Evolutionary conservation across 208 protist species (phyloP).

Genomic region (Herpetomonas muscarum): DNA sequence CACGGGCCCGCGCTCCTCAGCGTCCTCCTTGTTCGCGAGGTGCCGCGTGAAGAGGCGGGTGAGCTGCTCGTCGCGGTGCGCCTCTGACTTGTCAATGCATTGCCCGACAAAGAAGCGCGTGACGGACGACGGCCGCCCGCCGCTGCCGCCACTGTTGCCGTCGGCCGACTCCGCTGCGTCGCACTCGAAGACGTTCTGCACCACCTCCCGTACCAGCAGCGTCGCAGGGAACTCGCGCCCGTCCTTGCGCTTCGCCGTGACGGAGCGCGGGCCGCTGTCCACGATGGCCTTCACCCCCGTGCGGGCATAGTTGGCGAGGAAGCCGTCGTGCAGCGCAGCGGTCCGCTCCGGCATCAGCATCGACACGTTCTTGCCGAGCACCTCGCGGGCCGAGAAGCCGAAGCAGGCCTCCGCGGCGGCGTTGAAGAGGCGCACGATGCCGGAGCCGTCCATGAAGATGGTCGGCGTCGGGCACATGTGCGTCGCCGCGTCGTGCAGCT

Average conservation of each 20-base stretch:
- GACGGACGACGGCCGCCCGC: background rate
- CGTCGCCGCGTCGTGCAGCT: conserved; percentile 17
- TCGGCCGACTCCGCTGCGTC: background rate
- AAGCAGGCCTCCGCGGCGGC: conserved; percentile 22
- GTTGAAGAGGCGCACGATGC: conserved; percentile 25
- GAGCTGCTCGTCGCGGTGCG: conserved; percentile 4
- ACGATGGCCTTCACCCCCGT: conserved; percentile 29
- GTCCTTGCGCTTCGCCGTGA: conserved; percentile 17
- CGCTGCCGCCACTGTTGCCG: background rate
- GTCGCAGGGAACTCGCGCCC: conserved; percentile 11
- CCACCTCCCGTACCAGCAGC: conserved; percentile 14
- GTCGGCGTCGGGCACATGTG: conserved; percentile 8
- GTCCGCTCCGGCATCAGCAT: conserved; percentile 41
- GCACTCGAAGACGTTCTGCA: background rate
- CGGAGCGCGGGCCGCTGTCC: conserved; percentile 7
- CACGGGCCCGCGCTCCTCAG: no score
- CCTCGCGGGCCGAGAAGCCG: conserved; percentile 21
- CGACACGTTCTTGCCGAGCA: conserved; percentile 34
- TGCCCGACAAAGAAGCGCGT: conserved; percentile 19
- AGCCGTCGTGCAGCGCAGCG: conserved; percentile 32
- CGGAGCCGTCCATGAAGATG: conserved; percentile 19
- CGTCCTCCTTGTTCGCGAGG: conserved; percentile 9
- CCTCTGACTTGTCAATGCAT: conserved; percentile 6
- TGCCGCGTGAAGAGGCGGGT: background rate
- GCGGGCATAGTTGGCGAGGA: conserved; percentile 26